Conservation (phyloP, 768 basidiomycete genomes). For the Piloderma croceum region DNA sequence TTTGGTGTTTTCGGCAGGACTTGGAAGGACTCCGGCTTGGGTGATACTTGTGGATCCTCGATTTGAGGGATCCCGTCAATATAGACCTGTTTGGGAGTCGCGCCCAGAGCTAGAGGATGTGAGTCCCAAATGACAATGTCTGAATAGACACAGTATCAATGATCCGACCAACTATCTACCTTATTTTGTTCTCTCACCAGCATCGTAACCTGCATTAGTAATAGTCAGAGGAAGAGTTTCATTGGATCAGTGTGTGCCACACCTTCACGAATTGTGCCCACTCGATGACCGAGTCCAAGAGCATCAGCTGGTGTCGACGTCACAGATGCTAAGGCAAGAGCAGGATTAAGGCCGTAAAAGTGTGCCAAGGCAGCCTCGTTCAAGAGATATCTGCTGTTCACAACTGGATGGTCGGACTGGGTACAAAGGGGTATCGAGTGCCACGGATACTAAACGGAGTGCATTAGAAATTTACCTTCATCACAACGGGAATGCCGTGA, state of each 20-base stretch:
- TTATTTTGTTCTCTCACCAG: too few species aligned
- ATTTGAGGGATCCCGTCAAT: conserved; percentile 83
- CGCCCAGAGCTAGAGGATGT: conserved; percentile 68
- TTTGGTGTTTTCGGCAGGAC: conserved; percentile 48
- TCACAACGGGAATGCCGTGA: conserved; percentile 49
- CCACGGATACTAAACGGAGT: background rate
- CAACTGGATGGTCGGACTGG: conserved; percentile 53
- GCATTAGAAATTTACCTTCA: conserved; percentile 41
- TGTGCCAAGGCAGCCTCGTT: conserved; percentile 71
- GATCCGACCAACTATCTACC: too few species aligned
- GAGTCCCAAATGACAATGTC: conserved; percentile 76
- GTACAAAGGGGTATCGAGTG: background rate
- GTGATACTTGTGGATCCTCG: conserved; percentile 35
- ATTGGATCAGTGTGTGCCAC: too few species aligned
- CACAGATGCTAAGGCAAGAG: conserved; percentile 57
- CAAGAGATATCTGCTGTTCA: conserved; percentile 63
- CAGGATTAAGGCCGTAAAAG: conserved; percentile 55
- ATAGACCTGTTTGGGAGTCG: conserved; percentile 71
- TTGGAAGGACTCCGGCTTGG: conserved; percentile 39
- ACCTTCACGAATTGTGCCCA: conserved; percentile 59
- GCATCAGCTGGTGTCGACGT: conserved; percentile 62
- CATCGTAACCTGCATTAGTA: conserved; percentile 38
- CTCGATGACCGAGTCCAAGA: conserved; percentile 68
- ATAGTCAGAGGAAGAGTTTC: too few species aligned
- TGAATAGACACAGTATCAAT: too few species aligned